Base-by-base conservation (phyloP, 768 basidiomycete genomes). In the Serendipita vermifera region DNA sequence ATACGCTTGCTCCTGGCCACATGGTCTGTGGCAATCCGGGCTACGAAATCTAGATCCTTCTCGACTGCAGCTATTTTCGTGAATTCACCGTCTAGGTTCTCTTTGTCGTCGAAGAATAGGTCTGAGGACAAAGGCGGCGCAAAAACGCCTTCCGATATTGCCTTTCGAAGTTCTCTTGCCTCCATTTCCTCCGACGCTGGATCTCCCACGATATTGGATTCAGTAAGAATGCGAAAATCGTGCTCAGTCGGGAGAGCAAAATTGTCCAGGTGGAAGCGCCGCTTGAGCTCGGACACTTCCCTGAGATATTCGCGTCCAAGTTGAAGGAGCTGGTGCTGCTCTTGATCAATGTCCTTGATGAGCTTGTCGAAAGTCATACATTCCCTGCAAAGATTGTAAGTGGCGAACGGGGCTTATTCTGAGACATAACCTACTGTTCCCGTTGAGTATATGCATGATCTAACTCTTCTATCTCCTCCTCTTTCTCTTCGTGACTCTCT, bases 291-390 rank as follows among this genome's bases (percentile, higher is more conserved):
- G 17, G 46, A n/a, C 7, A 29, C 17, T 29, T 51, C 22, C 29
- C 46, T 20, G n/a, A 51, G 20, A n/a, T 51, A 51, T n/a, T 51
- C 46, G 24, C 46, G 46, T 5, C 46, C 46, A 11, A 29, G 5
- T 7, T 22, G 46, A 11, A 51, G 46, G n/a, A 51, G 46, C n/a
- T 51, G 46, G 27, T 51, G 31, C n/a, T 51, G 46, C 46, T 51
- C 46, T 26, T 51, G 46, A 26, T 51, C 31, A 20, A 51, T 51
- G 17, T 20, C n/a, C 29, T 51, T 51, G 11, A 51, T 26, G 9
- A 51, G 22, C n/a, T 51, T 29, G 17, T 51, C 46, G 22, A 51
- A 29, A 9, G 24, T 15, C 4, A 26, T 15, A 29, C 20, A 29
- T 29, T 51, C 46, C 22, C 46, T 51, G n/a, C 9, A 26, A 15